These are phyloP conservation scores for Tetramitus jugosus DNA, from an alignment of 208 protist genomes.

Conservation along the genomic window DNA sequence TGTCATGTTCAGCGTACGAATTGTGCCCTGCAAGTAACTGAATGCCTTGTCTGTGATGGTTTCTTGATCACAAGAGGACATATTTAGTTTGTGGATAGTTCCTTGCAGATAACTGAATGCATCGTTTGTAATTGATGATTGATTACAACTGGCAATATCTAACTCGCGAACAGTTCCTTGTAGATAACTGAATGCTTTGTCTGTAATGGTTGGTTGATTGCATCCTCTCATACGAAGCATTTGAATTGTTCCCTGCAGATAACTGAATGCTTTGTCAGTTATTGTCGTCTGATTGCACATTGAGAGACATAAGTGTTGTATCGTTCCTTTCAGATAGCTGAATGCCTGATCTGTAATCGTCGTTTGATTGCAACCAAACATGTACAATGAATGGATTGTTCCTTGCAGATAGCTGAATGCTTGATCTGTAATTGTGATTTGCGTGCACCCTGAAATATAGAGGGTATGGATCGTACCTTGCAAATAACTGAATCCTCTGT, in stretches of 20 bases:
- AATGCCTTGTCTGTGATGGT: background rate
- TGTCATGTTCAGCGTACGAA: background rate
- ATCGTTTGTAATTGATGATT: background rate
- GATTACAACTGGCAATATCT: background rate
- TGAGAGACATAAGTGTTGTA: too few relatives aligned
- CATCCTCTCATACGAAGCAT: background rate
- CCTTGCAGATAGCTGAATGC: background rate
- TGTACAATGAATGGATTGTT: background rate
- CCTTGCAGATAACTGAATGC: background rate
- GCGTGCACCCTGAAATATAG: background rate
- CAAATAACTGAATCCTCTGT: background rate
- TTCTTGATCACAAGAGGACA: background rate
- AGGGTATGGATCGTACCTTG: background rate
- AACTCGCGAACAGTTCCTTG: background rate
- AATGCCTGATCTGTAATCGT: background rate
- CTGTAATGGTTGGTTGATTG: background rate
- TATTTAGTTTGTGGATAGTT: background rate
- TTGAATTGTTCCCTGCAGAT: background rate
- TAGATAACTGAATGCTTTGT: background rate
- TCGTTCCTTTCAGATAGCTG: too few relatives aligned
- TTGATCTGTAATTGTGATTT: background rate
- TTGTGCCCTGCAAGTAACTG: background rate
- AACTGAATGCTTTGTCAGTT: too few relatives aligned
- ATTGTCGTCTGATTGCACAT: too few relatives aligned
- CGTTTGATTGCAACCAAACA: background rate